Evolutionary conservation across 2,329 filamentous ascomycete species (phyloP).

Genomic region (Colletotrichum horii): DNA sequence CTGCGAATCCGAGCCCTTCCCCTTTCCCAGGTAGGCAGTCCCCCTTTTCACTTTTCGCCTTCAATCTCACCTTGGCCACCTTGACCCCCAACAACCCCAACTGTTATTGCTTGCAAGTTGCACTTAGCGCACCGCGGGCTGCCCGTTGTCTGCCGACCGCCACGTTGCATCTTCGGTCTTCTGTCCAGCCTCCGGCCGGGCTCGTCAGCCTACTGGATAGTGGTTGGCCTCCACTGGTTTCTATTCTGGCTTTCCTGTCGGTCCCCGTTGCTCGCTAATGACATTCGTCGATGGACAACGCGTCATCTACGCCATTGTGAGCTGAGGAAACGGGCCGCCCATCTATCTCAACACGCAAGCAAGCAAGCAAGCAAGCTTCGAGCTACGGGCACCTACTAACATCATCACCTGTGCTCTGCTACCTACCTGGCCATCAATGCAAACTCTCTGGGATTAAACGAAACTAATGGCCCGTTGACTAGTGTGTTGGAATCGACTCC

Average conservation of each 20-base stretch:
- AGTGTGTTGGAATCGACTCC: background rate
- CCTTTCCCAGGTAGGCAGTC: slow-evolving; percentile 2
- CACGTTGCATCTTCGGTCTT: slow-evolving; percentile 5
- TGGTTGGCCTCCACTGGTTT: background rate
- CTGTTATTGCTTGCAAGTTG: too few relatives aligned
- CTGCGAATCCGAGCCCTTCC: background rate
- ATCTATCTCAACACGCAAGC: background rate
- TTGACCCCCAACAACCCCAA: too few relatives aligned
- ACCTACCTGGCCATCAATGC: background rate
- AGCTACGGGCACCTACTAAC: too few relatives aligned
- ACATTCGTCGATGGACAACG: background rate
- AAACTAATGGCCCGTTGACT: background rate
- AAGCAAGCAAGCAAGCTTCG: too few relatives aligned
- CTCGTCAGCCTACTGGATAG: background rate
- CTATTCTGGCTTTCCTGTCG: background rate
- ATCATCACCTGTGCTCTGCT: too few relatives aligned
- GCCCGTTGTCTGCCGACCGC: background rate
- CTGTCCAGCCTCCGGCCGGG: background rate
- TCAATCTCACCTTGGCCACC: too few relatives aligned
- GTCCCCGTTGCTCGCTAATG: background rate
- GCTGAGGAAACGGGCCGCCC: slow-evolving; percentile 10
- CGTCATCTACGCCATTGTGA: slow-evolving; percentile 3
- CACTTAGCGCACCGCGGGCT: too few relatives aligned
- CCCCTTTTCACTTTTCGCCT: background rate
- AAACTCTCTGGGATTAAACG: background rate